phyloP scores from a whole-genome alignment of 352 stramenopile species.

The Phytophthora foliorum region DNA sequence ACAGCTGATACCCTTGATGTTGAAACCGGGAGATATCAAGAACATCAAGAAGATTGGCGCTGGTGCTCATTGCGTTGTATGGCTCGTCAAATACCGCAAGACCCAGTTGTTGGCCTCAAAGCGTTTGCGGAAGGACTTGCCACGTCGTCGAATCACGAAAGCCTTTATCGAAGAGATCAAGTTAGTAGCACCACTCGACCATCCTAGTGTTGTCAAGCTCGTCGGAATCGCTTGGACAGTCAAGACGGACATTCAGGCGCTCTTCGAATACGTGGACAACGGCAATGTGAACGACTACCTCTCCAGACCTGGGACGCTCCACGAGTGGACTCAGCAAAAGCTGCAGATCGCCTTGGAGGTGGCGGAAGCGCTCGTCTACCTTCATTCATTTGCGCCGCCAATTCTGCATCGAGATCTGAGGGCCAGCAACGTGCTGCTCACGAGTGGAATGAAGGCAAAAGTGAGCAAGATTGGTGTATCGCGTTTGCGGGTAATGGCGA shows the following conservation, averaged over 20 bases:
- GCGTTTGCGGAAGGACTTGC: slow-evolving; percentile 49
- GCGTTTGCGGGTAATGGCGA: slow-evolving; percentile 5
- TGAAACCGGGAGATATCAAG: slow-evolving; percentile 54
- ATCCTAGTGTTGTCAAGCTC: slow-evolving; percentile 58
- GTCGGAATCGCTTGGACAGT: slow-evolving; percentile 66
- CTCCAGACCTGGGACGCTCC: slow-evolving; percentile 18
- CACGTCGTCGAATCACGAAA: slow-evolving; percentile 42
- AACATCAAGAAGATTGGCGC: slow-evolving; percentile 46
- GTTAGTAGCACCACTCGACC: slow-evolving; percentile 51
- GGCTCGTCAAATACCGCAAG: slow-evolving; percentile 51
- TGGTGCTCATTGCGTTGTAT: slow-evolving; percentile 46
- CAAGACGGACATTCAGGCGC: slow-evolving; percentile 59
- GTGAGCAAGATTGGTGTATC: slow-evolving; percentile 36
- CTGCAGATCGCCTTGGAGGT: slow-evolving; percentile 56
- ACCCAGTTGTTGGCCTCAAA: slow-evolving; percentile 49
- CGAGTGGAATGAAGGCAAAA: slow-evolving; percentile 34
- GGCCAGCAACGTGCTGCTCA: slow-evolving; percentile 61
- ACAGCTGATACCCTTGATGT: slow-evolving; percentile 44
- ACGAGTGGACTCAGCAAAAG: slow-evolving; percentile 47
- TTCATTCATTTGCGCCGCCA: slow-evolving; percentile 60
- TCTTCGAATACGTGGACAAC: slow-evolving; percentile 74
- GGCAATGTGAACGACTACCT: slow-evolving; percentile 59
- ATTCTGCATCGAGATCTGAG: slow-evolving; percentile 69
- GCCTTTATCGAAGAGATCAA: slow-evolving; percentile 68
- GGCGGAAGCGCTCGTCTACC: slow-evolving; percentile 61